phyloP scores from a whole-genome alignment of 257 asterid genomes.

The Agastache rugosa region DNA sequence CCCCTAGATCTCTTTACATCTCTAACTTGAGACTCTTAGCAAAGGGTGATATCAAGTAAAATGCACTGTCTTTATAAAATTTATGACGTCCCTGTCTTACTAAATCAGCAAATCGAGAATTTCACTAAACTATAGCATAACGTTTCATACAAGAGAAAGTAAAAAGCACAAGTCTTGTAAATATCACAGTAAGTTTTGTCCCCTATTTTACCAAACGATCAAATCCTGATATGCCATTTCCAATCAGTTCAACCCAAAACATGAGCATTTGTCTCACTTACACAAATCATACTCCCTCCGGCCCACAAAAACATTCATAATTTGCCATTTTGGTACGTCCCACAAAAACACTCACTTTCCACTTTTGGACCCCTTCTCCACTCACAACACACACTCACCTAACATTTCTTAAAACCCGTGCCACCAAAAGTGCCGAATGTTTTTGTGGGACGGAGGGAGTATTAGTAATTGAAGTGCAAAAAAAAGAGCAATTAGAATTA shows the following conservation, averaged over 20 bases:
- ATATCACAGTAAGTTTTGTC: neutral
- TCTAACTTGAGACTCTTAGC: conserved; percentile 12
- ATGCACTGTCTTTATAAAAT: neutral
- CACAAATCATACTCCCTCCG: neutral
- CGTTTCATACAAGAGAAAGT: neutral
- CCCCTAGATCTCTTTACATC: conserved; percentile 18
- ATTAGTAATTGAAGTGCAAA: neutral
- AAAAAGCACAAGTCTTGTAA: neutral
- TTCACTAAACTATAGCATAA: neutral
- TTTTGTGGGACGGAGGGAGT: too few relatives aligned
- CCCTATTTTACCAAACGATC: too few relatives aligned
- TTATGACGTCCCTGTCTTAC: neutral
- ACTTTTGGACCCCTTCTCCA: too few relatives aligned
- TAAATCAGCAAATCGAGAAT: neutral
- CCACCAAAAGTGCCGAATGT: too few relatives aligned
- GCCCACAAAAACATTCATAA: too few relatives aligned
- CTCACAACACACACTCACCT: too few relatives aligned
- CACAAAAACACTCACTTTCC: too few relatives aligned
- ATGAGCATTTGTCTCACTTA: neutral
- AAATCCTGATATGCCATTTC: neutral
- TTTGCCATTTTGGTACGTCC: too few relatives aligned
- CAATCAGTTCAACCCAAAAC: neutral
- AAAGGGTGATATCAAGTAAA: conserved; percentile 1
- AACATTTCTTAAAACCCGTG: too few relatives aligned
- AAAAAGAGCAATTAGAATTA: neutral